Conservation (phyloP, 106 monocot genomes). For the Posidonia australis region DNA sequence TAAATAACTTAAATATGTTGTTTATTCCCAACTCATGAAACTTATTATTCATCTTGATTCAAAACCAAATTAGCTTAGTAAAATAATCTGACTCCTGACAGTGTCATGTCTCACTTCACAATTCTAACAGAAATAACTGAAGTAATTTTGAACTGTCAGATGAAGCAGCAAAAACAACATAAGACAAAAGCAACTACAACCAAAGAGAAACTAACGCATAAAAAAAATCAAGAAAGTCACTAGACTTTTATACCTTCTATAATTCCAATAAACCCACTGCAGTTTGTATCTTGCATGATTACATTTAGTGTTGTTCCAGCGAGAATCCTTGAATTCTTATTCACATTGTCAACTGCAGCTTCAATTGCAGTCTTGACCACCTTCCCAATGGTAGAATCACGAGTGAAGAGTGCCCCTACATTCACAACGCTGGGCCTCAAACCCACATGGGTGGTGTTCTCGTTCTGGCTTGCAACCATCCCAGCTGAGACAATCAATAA, state of each 20-base stretch:
- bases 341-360: conserved; percentile 30
- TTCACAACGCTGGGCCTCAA: conserved; percentile 13
- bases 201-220: no score
- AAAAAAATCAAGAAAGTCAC: neutral
- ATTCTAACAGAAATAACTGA: no score
- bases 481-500: neutral
- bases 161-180: no score
- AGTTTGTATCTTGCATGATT: conserved; percentile 24
- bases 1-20: no score
- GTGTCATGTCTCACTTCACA: no score
- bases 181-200: no score
- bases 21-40: no score
- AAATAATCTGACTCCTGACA: no score
- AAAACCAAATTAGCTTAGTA: no score
- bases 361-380: conserved; percentile 20
- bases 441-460: neutral
- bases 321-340: conserved; percentile 17
- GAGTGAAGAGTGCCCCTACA: conserved; percentile 20
- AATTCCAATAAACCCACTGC: conserved; percentile 36
- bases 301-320: conserved; percentile 21
- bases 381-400: conserved; percentile 27
- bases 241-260: conserved; percentile 20
- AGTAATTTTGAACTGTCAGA: no score
- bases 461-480: neutral
- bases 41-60: no score